phyloP scores from a whole-genome alignment of 2,329 filamentous ascomycete species.

The Colletotrichum sojae region DNA sequence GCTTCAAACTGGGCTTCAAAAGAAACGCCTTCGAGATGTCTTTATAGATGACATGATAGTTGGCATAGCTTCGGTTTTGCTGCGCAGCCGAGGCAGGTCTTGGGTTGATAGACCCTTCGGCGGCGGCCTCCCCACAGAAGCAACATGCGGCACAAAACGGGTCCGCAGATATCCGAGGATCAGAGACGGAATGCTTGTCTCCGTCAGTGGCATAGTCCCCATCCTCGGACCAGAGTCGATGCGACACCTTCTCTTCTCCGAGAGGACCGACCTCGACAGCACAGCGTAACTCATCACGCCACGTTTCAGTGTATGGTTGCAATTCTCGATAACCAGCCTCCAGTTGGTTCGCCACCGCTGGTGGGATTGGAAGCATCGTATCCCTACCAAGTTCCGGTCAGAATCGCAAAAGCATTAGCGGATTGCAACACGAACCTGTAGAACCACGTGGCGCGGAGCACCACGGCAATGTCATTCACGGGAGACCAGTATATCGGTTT shows the following conservation, averaged over 20 bases:
- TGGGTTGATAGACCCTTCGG: slow-evolving; percentile 63
- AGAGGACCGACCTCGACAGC: slow-evolving; percentile 90
- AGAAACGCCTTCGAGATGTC: slow-evolving; percentile 84
- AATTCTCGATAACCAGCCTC: slow-evolving; percentile 92
- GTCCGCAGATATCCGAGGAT: slow-evolving; percentile 62
- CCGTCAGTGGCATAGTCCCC: slow-evolving; percentile 46
- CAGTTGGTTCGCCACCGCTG: slow-evolving; percentile 88
- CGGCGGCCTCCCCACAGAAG: slow-evolving; percentile 71
- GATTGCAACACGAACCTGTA: slow-evolving; percentile 73
- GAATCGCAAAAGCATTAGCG: neutral
- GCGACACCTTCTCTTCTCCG: slow-evolving; percentile 91
- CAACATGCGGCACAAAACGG: slow-evolving; percentile 73
- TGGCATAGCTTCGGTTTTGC: slow-evolving; percentile 73
- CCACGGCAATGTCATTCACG: slow-evolving; percentile 87
- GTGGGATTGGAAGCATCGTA: slow-evolving; percentile 91
- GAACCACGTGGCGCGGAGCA: slow-evolving; percentile 94
- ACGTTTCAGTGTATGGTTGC: slow-evolving; percentile 90
- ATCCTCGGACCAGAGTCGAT: slow-evolving; percentile 83
- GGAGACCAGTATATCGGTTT: slow-evolving; percentile 98
- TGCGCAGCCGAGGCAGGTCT: slow-evolving; percentile 55
- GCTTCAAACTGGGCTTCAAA: slow-evolving; percentile 86
- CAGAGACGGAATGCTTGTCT: slow-evolving; percentile 49
- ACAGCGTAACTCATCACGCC: slow-evolving; percentile 90
- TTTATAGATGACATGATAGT: slow-evolving; percentile 89
- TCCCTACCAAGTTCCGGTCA: slow-evolving; percentile 62